Evolutionary conservation across 148 eudicot species (phyloP), one percentile per base, ranked within the genome.

Genomic region (Pharnaceum exiguum): DNA sequence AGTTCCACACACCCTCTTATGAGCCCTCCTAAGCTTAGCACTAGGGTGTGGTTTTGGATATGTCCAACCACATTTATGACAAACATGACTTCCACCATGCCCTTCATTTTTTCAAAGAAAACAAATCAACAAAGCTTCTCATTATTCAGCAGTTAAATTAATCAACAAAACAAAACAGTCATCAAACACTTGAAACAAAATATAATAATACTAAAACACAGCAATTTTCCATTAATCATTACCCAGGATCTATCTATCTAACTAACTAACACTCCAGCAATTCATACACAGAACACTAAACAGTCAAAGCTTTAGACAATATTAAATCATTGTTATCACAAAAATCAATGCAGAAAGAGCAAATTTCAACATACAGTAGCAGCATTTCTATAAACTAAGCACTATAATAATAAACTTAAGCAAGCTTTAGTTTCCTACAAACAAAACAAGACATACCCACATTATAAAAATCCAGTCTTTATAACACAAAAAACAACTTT

Each of bases 1-100:
- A 3, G 77, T 75, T 65, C 91, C 96, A 67, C 96, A 88, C 56
- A 85, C 70, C 80, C 39, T 79, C 81, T 85, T 88, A 69, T 88
- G 96, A 45, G 96, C 82, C 52, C 80, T 76, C 59, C 96, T 82
- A 33, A 74, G 84, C 63, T 59, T 88, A 50, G 91, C 65, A 70
- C 96, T 88, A 2, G 96, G 91, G 39, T 80, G 84, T 33, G 86
- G 69, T 6, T 88, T 88, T 24, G 96, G 91, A 55, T 71, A 84
- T 1, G 86, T 65, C 96, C 91, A 88, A 21, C 91, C 88, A 77
- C 96, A 88, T 67, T 65, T 79, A 55, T 57, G 67, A 50, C 96
- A 88, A 30, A 73, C 15, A 71, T 77, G 76, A 53, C 79, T 55
- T 18, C 62, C 74, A 63, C 38, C 73, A 49, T 81, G 81, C 53